phyloP scores from a whole-genome alignment of 2,329 filamentous ascomycete genomes.

The Paecilomyces dactylethromorphus region DNA sequence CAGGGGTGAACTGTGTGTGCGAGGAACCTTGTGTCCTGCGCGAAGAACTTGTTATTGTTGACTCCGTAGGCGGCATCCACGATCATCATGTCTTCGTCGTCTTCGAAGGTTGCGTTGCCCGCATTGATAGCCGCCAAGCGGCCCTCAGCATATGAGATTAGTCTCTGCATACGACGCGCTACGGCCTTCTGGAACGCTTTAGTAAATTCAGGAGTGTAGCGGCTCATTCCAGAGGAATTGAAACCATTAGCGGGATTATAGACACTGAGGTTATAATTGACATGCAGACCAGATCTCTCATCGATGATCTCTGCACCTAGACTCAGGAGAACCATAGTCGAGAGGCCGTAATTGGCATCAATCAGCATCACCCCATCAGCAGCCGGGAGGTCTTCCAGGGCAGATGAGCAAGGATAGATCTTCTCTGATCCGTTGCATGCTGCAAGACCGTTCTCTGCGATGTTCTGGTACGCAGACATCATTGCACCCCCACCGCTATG shows the following conservation, averaged over 20 bases:
- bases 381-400: slow-evolving; percentile 5
- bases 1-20: slow-evolving; percentile 12
- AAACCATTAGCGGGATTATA: slow-evolving; percentile 10
- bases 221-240: neutral
- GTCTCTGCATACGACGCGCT: slow-evolving; percentile 4
- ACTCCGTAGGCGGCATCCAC: slow-evolving; percentile 9
- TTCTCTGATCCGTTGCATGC: slow-evolving; percentile 13
- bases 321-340: slow-evolving; percentile 11
- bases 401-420: slow-evolving; percentile 10
- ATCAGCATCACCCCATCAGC: slow-evolving; percentile 10
- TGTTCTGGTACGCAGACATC: slow-evolving; percentile 13
- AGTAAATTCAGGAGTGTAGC: neutral
- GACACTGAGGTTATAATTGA: slow-evolving; percentile 6
- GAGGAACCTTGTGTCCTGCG: slow-evolving; percentile 11
- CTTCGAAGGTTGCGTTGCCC: slow-evolving; percentile 6
- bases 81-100: slow-evolving; percentile 13
- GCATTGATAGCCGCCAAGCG: slow-evolving; percentile 7
- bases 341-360: slow-evolving; percentile 12
- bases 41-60: slow-evolving; percentile 14
- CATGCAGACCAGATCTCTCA: slow-evolving; percentile 4
- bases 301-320: slow-evolving; percentile 9
- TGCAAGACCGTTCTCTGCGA: slow-evolving; percentile 12
- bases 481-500: slow-evolving; percentile 34
- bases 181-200: neutral
- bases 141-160: slow-evolving; percentile 5